Conservation (phyloP, 805 yeast genomes). For the Ogataea pignaliae region DNA sequence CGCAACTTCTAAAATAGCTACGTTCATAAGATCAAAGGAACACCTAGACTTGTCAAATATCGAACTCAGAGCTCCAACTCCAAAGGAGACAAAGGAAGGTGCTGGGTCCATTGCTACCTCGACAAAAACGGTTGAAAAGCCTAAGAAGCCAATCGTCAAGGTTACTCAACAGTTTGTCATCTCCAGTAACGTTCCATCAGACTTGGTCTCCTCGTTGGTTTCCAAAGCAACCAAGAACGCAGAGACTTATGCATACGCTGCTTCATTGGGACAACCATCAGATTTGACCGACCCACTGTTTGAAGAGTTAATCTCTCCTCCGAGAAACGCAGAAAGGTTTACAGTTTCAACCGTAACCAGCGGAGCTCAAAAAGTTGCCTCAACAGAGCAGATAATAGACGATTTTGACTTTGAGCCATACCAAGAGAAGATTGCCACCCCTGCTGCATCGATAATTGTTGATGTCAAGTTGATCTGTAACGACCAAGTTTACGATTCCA, state of each 20-base stretch:
- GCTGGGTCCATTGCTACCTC: background rate
- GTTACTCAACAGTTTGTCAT: slow-evolving; percentile 29
- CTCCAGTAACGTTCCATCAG: slow-evolving; percentile 26
- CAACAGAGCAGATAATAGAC: slow-evolving; percentile 13
- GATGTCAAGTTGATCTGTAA: slow-evolving; percentile 34
- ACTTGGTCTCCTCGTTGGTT: slow-evolving; percentile 31
- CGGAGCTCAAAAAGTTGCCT: slow-evolving; percentile 12
- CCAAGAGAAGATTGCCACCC: slow-evolving; percentile 14
- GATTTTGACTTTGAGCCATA: slow-evolving; percentile 23
- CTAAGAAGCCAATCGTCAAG: slow-evolving; percentile 32
- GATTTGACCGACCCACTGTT: slow-evolving; percentile 55
- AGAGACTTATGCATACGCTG: slow-evolving; percentile 37
- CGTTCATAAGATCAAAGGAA: slow-evolving; percentile 50
- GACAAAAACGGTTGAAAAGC: slow-evolving; percentile 14
- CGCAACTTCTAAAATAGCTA: slow-evolving; percentile 48
- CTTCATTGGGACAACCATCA: slow-evolving; percentile 33
- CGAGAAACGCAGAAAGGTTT: slow-evolving; percentile 41
- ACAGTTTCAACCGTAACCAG: slow-evolving; percentile 27
- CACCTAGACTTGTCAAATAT: slow-evolving; percentile 73
- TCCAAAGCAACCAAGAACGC: slow-evolving; percentile 43
- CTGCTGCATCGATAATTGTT: slow-evolving; percentile 26
- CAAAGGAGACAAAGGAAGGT: slow-evolving; percentile 1
- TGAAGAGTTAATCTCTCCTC: slow-evolving; percentile 51
- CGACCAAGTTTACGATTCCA: slow-evolving; percentile 40
- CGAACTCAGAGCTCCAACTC: slow-evolving; percentile 31